phyloP scores from a whole-genome alignment of 345 rosid species.

The Ricinus communis region DNA sequence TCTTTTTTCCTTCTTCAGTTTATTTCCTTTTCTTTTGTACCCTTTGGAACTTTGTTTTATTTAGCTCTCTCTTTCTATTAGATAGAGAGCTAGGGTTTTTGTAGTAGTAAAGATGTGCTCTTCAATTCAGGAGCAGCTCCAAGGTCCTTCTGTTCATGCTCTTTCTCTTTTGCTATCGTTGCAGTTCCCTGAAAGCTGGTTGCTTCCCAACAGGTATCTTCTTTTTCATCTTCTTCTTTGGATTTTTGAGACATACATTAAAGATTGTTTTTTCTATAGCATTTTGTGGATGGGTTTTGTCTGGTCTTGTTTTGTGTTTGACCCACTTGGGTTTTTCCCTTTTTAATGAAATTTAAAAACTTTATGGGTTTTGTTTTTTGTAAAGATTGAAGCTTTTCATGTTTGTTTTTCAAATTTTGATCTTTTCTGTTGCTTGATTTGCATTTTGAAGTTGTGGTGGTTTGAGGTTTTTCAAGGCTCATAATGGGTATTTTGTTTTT shows the following conservation, averaged over 20 bases:
- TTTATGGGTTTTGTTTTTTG: background rate
- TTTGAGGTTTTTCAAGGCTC: too few relatives aligned
- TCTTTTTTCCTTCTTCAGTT: too few relatives aligned
- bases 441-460: too few relatives aligned
- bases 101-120: background rate
- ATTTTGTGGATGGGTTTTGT: background rate
- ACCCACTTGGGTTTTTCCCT: background rate
- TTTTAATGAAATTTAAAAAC: too few relatives aligned
- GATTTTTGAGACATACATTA: too few relatives aligned
- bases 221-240: background rate
- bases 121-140: background rate
- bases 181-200: background rate
- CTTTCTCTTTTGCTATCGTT: background rate
- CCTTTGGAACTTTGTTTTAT: too few relatives aligned
- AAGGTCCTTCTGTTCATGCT: background rate
- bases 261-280: background rate
- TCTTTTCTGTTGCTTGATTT: too few relatives aligned
- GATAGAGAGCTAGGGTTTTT: background rate
- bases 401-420: background rate
- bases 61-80: too few relatives aligned
- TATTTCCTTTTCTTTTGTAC: too few relatives aligned
- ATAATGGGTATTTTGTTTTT: too few relatives aligned
- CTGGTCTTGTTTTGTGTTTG: background rate
- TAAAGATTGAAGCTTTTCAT: too few relatives aligned
- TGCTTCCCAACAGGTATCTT: conserved; percentile 9